Base-by-base conservation (phyloP, 805 yeast species). In the Saccharomycopsis sp. region DNA sequence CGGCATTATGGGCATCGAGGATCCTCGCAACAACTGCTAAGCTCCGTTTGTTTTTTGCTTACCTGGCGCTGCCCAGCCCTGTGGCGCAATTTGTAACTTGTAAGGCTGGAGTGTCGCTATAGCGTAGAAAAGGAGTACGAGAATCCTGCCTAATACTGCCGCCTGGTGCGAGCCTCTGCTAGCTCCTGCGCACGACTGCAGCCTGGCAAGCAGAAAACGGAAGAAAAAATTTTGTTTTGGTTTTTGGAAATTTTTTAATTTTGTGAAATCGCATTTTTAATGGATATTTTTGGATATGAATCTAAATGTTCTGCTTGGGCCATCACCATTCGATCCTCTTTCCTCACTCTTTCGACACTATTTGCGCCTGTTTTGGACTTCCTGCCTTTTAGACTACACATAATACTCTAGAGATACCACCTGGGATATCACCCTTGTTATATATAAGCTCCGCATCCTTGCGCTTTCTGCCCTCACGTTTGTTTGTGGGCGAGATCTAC, bases 151-250 rank as follows among this genome's bases (percentile, higher is more conserved):
- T 29, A 29, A n/a, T n/a, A n/a, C n/a, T n/a, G n/a, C n/a, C n/a
- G n/a, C n/a, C n/a, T n/a, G n/a, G n/a, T n/a, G n/a, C n/a, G n/a
- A n/a, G n/a, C n/a, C n/a, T n/a, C n/a, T n/a, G n/a, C n/a, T n/a
- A n/a, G 37, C 37, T 7, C 37, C 37, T 12, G 37, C 37, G 12
- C 37, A 12, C 37, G 12, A 5, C 37, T 29, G 37, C 37, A 29
- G 37, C n/a, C n/a, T n/a, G n/a, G n/a, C n/a, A n/a, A 29, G 37
- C 37, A 44, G 21, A 44, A 44, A 44, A 18, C 18, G 48, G 21
- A 44, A 44, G 21, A 44, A 44, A 44, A 44, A 44, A 44, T 16
- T 44, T 44, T 44, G 48, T 44, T 44, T 44, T 44, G 48, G 21
- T 44, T 44, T 44, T 44, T 44, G 18, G 48, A 44, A 44, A 44